Percentiles rank a stretch among this genome's conserved stretches.
Conservation (phyloP, 345 rosid species). For the Isatis tinctoria region DNA sequence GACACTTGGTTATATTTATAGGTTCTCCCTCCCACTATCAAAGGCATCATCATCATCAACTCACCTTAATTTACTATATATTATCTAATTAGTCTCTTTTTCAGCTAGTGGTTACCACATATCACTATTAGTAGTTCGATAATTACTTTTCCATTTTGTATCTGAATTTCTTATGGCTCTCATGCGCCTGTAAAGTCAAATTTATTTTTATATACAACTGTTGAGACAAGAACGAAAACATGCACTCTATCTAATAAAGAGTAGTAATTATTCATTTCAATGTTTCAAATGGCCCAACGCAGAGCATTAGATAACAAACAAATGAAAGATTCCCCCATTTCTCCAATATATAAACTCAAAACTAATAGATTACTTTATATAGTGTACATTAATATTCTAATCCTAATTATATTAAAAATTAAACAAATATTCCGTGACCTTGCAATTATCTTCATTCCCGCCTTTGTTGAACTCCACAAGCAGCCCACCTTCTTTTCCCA, state of each 20-base stretch:
- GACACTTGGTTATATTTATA: conserved; percentile 10
- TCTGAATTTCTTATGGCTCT: conserved; percentile 8
- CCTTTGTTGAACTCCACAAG: conserved; percentile 5
- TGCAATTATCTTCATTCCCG: conserved; percentile 15
- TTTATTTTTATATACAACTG: not conserved
- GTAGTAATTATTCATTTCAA: conserved; percentile 13
- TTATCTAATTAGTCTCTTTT: not conserved
- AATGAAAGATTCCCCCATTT: conserved; percentile 24
- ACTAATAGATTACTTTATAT: conserved; percentile 16
- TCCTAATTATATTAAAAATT: conserved; percentile 13
- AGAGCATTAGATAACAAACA: conserved; percentile 19
- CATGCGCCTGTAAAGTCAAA: conserved; percentile 10
- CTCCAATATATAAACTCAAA: not conserved
- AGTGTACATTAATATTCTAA: conserved; percentile 22
- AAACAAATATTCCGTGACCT: conserved; percentile 19
- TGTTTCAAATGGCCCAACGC: conserved; percentile 14
- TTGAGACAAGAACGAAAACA: not conserved
- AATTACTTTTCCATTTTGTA: not conserved
- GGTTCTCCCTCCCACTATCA: conserved; percentile 1
- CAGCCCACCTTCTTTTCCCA: conserved; percentile 25
- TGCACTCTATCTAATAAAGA: not conserved
- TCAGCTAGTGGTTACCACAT: conserved; percentile 25
- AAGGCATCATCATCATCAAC: conserved; percentile 15
- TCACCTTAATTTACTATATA: not conserved
- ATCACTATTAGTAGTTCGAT: not conserved